Evolutionary conservation across 2,329 filamentous ascomycete species (phyloP).

Genomic region (Pyrenophora graminea): DNA sequence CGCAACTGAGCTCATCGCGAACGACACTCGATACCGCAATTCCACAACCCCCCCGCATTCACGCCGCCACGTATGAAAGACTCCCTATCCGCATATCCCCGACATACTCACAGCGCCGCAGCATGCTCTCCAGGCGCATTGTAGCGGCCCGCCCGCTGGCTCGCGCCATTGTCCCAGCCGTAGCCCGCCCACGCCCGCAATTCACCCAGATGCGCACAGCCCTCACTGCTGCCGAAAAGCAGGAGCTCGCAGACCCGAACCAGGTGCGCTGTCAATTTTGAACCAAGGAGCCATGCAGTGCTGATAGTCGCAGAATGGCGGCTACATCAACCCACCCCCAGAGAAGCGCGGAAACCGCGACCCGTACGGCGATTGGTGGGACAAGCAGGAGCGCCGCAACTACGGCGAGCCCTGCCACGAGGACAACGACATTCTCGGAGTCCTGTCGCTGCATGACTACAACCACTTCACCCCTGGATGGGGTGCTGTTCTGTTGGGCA

Average conservation of each 20-base stretch:
- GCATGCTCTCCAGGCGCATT: constrained; percentile 52
- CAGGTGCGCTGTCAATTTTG: constrained; percentile 59
- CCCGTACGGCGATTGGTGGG: constrained; percentile 93
- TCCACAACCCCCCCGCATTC: constrained; percentile 23
- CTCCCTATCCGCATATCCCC: constrained; percentile 15
- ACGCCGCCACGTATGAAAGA: constrained; percentile 35
- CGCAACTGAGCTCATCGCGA: constrained; percentile 36
- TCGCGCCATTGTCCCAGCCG: constrained; percentile 40
- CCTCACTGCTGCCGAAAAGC: constrained; percentile 41
- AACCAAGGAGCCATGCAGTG: neutral
- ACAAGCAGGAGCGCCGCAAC: constrained; percentile 95
- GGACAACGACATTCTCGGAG: constrained; percentile 89
- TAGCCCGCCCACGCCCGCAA: constrained; percentile 34
- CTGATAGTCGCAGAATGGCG: constrained; percentile 69
- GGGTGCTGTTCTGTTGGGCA: constrained; percentile 63
- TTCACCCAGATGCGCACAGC: constrained; percentile 46
- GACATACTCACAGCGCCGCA: constrained; percentile 49
- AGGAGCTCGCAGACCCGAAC: constrained; percentile 60
- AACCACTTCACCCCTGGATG: constrained; percentile 77
- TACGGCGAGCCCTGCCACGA: constrained; percentile 96
- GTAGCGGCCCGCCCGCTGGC: constrained; percentile 48
- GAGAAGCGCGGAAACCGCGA: constrained; percentile 92
- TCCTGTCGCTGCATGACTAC: constrained; percentile 89
- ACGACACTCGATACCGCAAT: constrained; percentile 28
- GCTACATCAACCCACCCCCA: constrained; percentile 76